phyloP scores from a whole-genome alignment of 768 basidiomycete species.

The Psilocybe tampanensis region DNA sequence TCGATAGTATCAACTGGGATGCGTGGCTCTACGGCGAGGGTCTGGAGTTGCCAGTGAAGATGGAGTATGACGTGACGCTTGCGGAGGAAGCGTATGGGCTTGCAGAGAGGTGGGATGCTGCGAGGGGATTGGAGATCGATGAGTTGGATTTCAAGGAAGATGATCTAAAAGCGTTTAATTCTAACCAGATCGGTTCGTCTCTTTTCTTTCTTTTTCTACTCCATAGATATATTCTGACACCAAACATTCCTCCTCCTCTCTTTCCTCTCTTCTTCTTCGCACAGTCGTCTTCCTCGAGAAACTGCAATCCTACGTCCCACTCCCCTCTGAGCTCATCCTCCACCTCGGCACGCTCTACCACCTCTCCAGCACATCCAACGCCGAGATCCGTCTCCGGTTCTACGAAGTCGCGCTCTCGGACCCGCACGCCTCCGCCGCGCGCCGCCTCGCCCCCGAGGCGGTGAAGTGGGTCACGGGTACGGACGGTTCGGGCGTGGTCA shows the following conservation, averaged over 20 bases:
- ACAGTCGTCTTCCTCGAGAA: conserved; percentile 85
- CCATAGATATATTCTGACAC: too few species aligned
- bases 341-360: conserved; percentile 61
- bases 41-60: conserved; percentile 65
- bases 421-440: conserved; percentile 47
- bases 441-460: conserved; percentile 52
- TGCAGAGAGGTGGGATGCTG: conserved; percentile 72
- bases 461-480: conserved; percentile 70
- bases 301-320: conserved; percentile 60
- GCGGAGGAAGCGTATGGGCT: conserved; percentile 71
- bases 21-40: conserved; percentile 89
- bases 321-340: conserved; percentile 60
- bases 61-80: conserved; percentile 75
- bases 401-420: conserved; percentile 70
- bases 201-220: too few species aligned
- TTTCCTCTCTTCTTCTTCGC: background rate
- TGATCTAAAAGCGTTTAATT: conserved; percentile 76
- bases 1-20: conserved; percentile 79
- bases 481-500: conserved; percentile 61
- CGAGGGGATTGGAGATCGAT: conserved; percentile 49
- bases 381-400: conserved; percentile 79
- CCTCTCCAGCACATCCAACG: conserved; percentile 59
- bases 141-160: conserved; percentile 63
- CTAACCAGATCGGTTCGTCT: conserved; percentile 73
- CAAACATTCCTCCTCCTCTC: background rate